Conservation (phyloP, 2,329 filamentous ascomycete genomes). For the Penicillium sp. region DNA sequence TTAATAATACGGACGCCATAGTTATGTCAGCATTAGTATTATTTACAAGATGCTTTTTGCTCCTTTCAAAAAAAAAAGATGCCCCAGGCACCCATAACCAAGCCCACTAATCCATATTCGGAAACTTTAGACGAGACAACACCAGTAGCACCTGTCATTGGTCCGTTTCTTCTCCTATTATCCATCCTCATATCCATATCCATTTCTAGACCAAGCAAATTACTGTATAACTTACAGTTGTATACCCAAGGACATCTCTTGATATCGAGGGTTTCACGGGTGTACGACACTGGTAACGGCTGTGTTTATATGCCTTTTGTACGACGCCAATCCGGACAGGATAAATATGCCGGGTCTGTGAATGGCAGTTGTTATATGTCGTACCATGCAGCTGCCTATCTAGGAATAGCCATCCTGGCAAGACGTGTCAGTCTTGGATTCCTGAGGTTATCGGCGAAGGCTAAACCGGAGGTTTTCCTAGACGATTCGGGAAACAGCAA, state of each 20-base stretch:
- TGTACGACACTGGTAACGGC: conserved; percentile 5
- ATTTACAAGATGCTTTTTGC: not conserved
- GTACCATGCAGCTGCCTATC: not conserved
- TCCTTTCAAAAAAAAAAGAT: not conserved
- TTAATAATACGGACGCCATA: not conserved
- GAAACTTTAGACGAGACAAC: conserved; percentile 4
- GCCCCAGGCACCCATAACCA: not conserved
- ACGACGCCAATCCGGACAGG: not conserved
- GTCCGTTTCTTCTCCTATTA: too few relatives aligned
- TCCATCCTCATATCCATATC: not conserved
- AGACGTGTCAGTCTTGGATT: not conserved
- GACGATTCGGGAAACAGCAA: not conserved
- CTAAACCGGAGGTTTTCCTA: not conserved
- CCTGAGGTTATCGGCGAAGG: not conserved
- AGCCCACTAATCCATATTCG: not conserved
- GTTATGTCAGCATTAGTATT: not conserved
- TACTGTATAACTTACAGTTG: not conserved
- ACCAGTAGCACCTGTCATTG: not conserved
- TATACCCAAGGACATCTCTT: not conserved
- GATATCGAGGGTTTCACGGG: not conserved
- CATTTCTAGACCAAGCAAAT: not conserved
- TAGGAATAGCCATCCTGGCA: not conserved
- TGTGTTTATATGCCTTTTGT: conserved; percentile 7
- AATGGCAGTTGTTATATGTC: not conserved
- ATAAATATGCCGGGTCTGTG: not conserved